A percentile compares a stretch with the other conserved stretches of the same genome.
Evolutionary conservation across 441 rosid genomes (phyloP).

Genomic region (Gossypium lobatum): DNA sequence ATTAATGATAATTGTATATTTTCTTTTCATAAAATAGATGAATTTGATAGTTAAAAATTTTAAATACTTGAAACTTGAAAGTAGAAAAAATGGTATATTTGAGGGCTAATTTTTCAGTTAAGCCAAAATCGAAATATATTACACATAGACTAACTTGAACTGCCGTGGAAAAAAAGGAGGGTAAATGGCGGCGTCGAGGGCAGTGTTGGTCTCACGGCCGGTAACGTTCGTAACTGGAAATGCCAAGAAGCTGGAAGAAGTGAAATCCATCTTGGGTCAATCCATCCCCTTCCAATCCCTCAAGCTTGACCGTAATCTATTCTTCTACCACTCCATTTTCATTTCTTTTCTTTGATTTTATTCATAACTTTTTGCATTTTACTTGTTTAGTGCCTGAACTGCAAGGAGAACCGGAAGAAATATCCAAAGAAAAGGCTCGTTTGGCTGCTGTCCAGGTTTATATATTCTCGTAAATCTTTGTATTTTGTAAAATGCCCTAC

Average conservation of each 20-base stretch:
- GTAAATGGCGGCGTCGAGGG: slow-evolving; percentile 26
- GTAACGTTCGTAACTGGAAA: slow-evolving; percentile 94
- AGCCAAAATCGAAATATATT: background rate
- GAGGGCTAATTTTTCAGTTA: no score
- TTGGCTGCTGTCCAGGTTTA: slow-evolving; percentile 74
- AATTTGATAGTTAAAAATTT: no score
- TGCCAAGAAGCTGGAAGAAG: slow-evolving; percentile 95
- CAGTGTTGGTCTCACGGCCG: slow-evolving; percentile 48
- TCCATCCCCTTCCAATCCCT: slow-evolving; percentile 83
- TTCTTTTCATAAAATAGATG: no score
- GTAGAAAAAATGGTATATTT: no score
- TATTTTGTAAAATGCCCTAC: background rate
- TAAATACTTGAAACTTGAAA: no score
- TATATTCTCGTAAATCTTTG: background rate
- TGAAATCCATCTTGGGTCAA: slow-evolving; percentile 72
- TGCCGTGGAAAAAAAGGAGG: background rate
- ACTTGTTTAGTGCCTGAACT: slow-evolving; percentile 62
- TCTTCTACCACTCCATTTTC: background rate
- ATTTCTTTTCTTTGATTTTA: background rate
- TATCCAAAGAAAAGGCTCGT: slow-evolving; percentile 89
- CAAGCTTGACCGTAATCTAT: slow-evolving; percentile 63
- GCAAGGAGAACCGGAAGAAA: slow-evolving; percentile 91
- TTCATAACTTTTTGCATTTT: background rate
- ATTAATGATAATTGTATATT: no score
- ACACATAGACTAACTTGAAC: background rate